Evolutionary conservation across 2,329 filamentous ascomycete species (phyloP), one percentile per base, ranked within the genome.

Genomic region (Fusarium avenaceum): DNA sequence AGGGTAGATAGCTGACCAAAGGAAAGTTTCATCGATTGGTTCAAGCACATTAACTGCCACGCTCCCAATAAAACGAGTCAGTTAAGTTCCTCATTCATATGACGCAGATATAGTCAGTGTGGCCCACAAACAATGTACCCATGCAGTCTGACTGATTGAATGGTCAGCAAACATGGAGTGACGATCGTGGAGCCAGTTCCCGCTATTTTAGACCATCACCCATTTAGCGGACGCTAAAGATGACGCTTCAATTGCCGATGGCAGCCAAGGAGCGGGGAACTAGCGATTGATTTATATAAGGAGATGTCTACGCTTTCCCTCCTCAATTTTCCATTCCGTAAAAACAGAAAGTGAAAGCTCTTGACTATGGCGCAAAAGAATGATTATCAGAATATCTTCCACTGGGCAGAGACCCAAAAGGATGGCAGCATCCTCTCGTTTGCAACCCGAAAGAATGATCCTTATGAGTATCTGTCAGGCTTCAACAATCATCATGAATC

Each of bases 371-470:
- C 60, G 6, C 42, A 48, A 26, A 66, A 50, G 0, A 13, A 30
- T 42, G 81, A 85, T 43, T 85, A 84, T 65, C 82, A 84, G 54
- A 82, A 83, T 50, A 83, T 84, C 69, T 85, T 85, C 62, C 83
- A 85, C 72, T 88, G 86, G 86, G 86, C 85, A 1, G 85, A 87
- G 72, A 87, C 86, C n/a, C 86, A 88, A 67, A 82, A 87, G 71
- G 81, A 88, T 72, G 86, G 83, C 0, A 71, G 79, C 0, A 82
- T 87, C 26, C 86, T 85, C 13, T 86, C 85, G 0, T 88, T 88
- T 67, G 80, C 77, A 5, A 81, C 79, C 0, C 65, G 75, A n/a
- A 72, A 74, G 33, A 76, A 76, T 44, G 52, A 81, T 80, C 73
- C 85, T 76, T 76, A 88, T 38, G 58, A 85, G 76, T 88, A 88